Percentiles rank a stretch among this genome's conserved stretches.
Evolutionary conservation across 345 rosid genomes (phyloP).

Genomic region (Brassica rapa): DNA sequence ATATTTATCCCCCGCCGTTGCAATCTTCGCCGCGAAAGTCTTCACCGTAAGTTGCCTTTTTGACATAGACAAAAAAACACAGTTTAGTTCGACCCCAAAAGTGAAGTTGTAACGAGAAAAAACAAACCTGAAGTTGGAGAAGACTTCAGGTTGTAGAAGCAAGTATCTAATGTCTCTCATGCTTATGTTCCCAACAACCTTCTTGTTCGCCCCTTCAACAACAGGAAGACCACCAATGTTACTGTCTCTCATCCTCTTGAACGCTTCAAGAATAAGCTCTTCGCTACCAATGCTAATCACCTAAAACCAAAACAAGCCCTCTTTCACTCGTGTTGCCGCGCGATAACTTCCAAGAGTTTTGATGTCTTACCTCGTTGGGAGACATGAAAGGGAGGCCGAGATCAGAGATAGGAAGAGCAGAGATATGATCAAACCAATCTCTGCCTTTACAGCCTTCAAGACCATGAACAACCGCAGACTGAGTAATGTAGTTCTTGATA

Average conservation of each 20-base stretch:
- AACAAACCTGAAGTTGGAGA: conserved; percentile 71
- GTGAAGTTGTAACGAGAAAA: neutral
- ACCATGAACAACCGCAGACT: conserved; percentile 77
- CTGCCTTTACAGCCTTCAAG: conserved; percentile 81
- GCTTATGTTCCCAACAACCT: conserved; percentile 48
- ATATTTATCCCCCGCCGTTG: conserved; percentile 43
- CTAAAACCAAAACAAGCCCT: conserved; percentile 31
- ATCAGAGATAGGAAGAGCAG: conserved; percentile 63
- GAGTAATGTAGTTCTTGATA: conserved; percentile 81
- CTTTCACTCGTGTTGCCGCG: neutral
- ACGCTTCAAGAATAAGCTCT: conserved; percentile 78
- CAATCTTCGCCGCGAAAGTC: conserved; percentile 59
- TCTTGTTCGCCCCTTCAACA: conserved; percentile 43
- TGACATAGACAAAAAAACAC: neutral
- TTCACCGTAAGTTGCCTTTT: conserved; percentile 65
- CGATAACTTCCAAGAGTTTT: neutral
- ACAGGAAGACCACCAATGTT: conserved; percentile 89
- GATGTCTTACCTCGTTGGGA: conserved; percentile 49
- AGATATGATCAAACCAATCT: conserved; percentile 87
- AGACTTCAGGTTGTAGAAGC: conserved; percentile 77
- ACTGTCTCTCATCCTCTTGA: conserved; percentile 68
- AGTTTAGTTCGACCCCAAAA: neutral
- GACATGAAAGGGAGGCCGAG: conserved; percentile 89
- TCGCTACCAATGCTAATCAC: conserved; percentile 60
- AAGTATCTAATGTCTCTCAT: conserved; percentile 68